Evolutionary conservation across 2,329 filamentous ascomycete genomes (phyloP), one percentile per base, ranked within the genome.

Genomic region (Polychaeton citri): DNA sequence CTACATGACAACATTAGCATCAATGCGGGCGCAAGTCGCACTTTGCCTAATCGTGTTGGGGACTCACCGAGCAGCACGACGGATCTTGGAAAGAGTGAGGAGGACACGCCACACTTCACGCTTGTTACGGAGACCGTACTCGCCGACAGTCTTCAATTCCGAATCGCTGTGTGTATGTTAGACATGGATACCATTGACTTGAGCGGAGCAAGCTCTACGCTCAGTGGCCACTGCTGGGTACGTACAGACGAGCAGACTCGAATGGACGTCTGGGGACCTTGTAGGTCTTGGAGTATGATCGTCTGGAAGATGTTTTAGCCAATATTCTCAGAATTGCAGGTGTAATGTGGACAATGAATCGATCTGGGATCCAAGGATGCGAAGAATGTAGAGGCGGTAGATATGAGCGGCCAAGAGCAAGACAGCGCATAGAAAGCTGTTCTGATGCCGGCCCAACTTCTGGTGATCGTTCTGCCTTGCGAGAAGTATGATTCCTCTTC

Each of bases 91-190:
- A 64, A 98, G 81, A 62, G 88, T 95, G 69, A 98, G 81, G 78
- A 85, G 81, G 71, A 98, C 90, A 71, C 90, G 86, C 90, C 90
- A 98, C 65, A 98, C 90, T 78, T 98, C 90, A 76, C 90, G 88
- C 86, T 98, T 98, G 79, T 98, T 98, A 72, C 87, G 84, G 61
- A 98, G 85, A 72, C 90, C 90, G 77, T 92, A 98, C 76, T 98
- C 90, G 72, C 90, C 90, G 62, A 98, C 88, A 70, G 90, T 81
- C 83, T 98, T 98, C 71, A 98, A 74, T 76, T 98, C 90, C 63
- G 87, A 85, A 76, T 98, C 90, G 75, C 90, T 96, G 74, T 63
- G 48, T 59, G 54, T 53, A 52, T 59, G 73, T 82, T 76, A 81
- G 81, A 66, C 76, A 72, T 28, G 12, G 24, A 15, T 78, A 74